A percentile compares a stretch with the other conserved stretches of the same genome.
phyloP scores from a whole-genome alignment of 2,329 filamentous ascomycete species.

The Ilyonectria mors-panacis region DNA sequence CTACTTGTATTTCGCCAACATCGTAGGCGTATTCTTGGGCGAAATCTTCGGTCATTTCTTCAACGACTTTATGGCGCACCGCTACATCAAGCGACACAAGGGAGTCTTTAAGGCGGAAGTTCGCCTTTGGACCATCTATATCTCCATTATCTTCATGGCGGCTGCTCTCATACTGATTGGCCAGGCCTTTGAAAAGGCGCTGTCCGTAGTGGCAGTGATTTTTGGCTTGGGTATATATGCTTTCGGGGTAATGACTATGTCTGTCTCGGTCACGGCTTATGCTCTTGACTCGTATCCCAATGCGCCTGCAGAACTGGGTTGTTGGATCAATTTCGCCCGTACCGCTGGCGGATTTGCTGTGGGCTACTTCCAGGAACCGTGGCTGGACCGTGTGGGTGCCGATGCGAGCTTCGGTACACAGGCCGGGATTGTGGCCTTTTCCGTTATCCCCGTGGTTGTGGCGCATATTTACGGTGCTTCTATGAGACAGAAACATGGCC shows the following conservation, averaged over 20 bases:
- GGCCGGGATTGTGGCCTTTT: constrained; percentile 41
- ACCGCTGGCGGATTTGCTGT: constrained; percentile 62
- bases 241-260: constrained; percentile 66
- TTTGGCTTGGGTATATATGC: constrained; percentile 65
- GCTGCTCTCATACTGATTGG: constrained; percentile 66
- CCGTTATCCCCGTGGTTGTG: background rate
- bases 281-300: constrained; percentile 64
- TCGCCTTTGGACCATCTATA: constrained; percentile 63
- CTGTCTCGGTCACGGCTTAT: constrained; percentile 63
- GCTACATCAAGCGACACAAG: constrained; percentile 60
- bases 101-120: constrained; percentile 70
- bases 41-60: constrained; percentile 69
- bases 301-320: constrained; percentile 60
- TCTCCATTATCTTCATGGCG: constrained; percentile 64
- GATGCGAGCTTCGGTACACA: constrained; percentile 57
- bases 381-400: constrained; percentile 55
- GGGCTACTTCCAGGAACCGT: constrained; percentile 63
- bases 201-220: constrained; percentile 50
- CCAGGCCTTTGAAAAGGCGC: constrained; percentile 60
- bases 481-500: background rate
- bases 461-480: background rate
- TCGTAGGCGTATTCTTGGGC: constrained; percentile 67
- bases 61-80: constrained; percentile 64
- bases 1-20: constrained; percentile 70
- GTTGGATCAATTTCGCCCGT: constrained; percentile 56